Evolutionary conservation across 768 basidiomycete species (phyloP).

Genomic region (Roridomyces roridus): DNA sequence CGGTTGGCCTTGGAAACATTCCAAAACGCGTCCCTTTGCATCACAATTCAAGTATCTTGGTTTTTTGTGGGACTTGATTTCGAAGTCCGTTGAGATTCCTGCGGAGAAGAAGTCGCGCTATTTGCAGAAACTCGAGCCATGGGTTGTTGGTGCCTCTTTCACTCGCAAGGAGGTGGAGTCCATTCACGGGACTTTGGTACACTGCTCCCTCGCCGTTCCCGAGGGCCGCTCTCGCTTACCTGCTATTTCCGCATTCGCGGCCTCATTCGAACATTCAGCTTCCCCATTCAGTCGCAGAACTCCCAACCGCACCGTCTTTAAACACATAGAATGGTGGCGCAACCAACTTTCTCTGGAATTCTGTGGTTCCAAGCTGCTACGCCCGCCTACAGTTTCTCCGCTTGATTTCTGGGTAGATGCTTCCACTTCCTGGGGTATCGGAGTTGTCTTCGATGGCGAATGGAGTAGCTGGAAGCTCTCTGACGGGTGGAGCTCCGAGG

Average conservation of each 20-base stretch:
- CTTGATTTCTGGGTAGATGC: too few relatives aligned
- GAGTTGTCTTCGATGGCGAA: constrained; percentile 18
- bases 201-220: background rate
- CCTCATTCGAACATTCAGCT: background rate
- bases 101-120: too few relatives aligned
- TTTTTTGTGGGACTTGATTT: too few relatives aligned
- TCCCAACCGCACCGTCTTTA: too few relatives aligned
- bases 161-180: background rate
- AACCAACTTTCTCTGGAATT: background rate
- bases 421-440: too few relatives aligned
- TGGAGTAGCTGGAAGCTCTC: too few relatives aligned
- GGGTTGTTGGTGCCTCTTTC: too few relatives aligned
- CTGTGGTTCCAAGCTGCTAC: constrained; percentile 17
- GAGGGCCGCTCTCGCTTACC: background rate
- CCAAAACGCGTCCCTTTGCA: constrained; percentile 34
- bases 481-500: too few relatives aligned
- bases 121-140: too few relatives aligned
- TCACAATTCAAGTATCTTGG: constrained; percentile 22
- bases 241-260: background rate
- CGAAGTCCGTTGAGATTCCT: too few relatives aligned
- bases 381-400: background rate
- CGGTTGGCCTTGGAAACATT: constrained; percentile 42
- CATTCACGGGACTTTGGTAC: background rate
- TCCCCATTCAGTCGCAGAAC: background rate
- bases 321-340: too few relatives aligned